Evolutionary conservation across 306 rosid species (phyloP).

Genomic region (Gastrolobium bilobum): DNA sequence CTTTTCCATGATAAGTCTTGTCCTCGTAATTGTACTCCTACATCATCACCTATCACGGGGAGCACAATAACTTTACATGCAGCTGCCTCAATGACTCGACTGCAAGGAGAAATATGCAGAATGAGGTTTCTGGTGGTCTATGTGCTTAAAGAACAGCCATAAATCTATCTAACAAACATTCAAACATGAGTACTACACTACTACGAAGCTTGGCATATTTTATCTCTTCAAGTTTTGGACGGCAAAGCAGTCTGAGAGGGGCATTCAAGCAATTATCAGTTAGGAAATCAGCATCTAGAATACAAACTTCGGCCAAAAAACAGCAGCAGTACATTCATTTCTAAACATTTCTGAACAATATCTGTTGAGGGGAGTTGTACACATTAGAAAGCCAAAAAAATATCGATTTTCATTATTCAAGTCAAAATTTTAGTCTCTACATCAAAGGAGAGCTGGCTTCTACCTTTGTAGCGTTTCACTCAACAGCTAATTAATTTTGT

Average conservation of each 20-base stretch:
- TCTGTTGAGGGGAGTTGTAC: neutral
- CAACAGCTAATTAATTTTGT: neutral
- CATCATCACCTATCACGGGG: conserved; percentile 67
- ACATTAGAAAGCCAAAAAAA: conserved; percentile 11
- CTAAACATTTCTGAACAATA: conserved; percentile 3
- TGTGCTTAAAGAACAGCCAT: neutral
- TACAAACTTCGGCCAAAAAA: conserved; percentile 20
- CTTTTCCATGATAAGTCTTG: conserved; percentile 77
- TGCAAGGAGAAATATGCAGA: conserved; percentile 54
- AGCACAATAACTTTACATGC: conserved; percentile 75
- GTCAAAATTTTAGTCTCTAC: neutral
- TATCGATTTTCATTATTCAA: neutral
- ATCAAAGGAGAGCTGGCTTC: neutral
- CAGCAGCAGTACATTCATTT: neutral
- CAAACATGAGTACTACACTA: conserved; percentile 30
- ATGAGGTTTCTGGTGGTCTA: conserved; percentile 24
- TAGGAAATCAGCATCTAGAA: neutral
- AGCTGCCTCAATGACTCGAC: conserved; percentile 81
- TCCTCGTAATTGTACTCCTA: conserved; percentile 67
- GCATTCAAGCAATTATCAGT: conserved; percentile 7
- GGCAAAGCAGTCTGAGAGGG: conserved; percentile 8
- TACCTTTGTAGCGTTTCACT: neutral
- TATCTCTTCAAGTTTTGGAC: neutral
- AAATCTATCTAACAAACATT: conserved; percentile 24
- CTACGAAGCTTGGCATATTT: conserved; percentile 7